phyloP scores from a whole-genome alignment of 352 stramenopile species.

The Globisporangium viniferum region DNA sequence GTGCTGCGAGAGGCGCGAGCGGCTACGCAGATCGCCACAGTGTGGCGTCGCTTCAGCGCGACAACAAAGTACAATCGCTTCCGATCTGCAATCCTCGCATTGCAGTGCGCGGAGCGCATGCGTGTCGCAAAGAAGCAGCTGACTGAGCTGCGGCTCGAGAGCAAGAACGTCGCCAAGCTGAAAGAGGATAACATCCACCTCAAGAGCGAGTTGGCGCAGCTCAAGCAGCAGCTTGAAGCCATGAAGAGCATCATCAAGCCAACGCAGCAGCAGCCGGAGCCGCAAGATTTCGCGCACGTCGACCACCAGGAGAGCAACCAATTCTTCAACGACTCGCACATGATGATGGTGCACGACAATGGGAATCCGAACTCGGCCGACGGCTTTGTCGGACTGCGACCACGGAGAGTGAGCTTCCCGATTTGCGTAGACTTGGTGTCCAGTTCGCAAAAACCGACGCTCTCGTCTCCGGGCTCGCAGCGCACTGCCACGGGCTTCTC shows the following conservation, averaged over 20 bases:
- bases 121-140: constrained; percentile 39
- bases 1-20: constrained; percentile 38
- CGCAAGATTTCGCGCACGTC: constrained; percentile 1
- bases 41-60: constrained; percentile 33
- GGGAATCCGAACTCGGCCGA: constrained; percentile 40
- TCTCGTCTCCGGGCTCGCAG: constrained; percentile 35
- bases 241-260: constrained; percentile 33
- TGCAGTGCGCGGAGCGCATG: constrained; percentile 57
- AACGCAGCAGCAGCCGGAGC: constrained; percentile 17
- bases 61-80: constrained; percentile 33
- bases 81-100: constrained; percentile 28
- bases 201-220: constrained; percentile 53
- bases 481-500: constrained; percentile 7
- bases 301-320: constrained; percentile 28
- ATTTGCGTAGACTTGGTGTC: constrained; percentile 27
- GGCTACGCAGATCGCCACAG: constrained; percentile 33
- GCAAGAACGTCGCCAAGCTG: constrained; percentile 69
- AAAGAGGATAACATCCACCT: constrained; percentile 73
- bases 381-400: constrained; percentile 9
- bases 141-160: constrained; percentile 51
- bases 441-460: constrained; percentile 32
- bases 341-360: constrained; percentile 17
- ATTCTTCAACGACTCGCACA: constrained; percentile 3
- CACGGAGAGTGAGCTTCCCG: constrained; percentile 13
- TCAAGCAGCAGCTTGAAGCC: constrained; percentile 53